These are phyloP conservation scores for Capsicum pubescens DNA, from an alignment of 257 asterid species.

Conservation along the genomic window DNA sequence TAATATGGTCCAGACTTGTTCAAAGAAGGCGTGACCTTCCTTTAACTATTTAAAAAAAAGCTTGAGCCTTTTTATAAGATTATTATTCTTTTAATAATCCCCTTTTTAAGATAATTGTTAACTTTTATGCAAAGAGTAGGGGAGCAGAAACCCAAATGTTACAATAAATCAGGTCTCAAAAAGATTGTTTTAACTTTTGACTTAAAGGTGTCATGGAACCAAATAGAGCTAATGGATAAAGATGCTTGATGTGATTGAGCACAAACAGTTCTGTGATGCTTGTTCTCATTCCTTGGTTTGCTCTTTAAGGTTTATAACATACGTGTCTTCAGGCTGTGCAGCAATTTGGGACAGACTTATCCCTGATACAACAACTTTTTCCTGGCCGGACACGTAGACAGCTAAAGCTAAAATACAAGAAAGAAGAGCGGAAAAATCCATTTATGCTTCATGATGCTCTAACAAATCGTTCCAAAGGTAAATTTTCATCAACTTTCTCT, in stretches of 20 bases:
- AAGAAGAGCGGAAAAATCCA: constrained; percentile 83
- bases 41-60: not conserved
- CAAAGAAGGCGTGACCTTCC: not conserved
- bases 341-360: constrained; percentile 88
- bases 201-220: constrained; percentile 5
- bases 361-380: constrained; percentile 87
- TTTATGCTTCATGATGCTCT: constrained; percentile 74
- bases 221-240: constrained; percentile 10
- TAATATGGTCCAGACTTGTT: not conserved
- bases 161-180: not conserved
- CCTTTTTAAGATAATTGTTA: not conserved
- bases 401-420: constrained; percentile 73
- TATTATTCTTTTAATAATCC: not conserved
- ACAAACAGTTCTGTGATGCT: not conserved
- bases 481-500: constrained; percentile 17
- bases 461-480: constrained; percentile 71
- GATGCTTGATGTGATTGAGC: constrained; percentile 24
- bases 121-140: constrained; percentile 1
- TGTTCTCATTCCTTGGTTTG: not conserved
- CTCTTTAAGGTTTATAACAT: constrained; percentile 15
- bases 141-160: not conserved
- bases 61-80: not conserved
- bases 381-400: constrained; percentile 76
- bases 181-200: not conserved
- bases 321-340: constrained; percentile 56